Evolutionary conservation across 2,329 filamentous ascomycete genomes (phyloP).

Genomic region (Aphanocladium album): DNA sequence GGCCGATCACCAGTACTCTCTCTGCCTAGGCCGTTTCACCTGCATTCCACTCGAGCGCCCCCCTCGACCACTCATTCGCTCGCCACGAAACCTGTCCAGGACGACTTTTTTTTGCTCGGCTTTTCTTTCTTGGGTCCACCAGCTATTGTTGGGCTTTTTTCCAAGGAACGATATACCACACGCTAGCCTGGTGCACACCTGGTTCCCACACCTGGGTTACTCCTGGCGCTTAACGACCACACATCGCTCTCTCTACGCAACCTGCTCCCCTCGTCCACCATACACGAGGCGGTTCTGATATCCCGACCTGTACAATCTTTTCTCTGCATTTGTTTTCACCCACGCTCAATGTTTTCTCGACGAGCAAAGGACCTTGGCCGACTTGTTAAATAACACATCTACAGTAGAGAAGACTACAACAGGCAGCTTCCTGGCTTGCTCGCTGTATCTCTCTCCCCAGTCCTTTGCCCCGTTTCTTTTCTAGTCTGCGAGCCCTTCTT

Average conservation of each 20-base stretch:
- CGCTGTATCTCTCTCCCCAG: not conserved
- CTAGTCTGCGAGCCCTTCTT: not conserved
- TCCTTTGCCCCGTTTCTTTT: conserved; percentile 9
- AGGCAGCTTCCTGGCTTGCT: not conserved
- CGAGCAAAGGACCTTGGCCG: not conserved
- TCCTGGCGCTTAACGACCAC: conserved; percentile 7
- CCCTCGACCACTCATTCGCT: conserved; percentile 10
- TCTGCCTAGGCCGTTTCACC: conserved; percentile 7
- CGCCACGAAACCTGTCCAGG: not conserved
- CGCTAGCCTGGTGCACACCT: not conserved
- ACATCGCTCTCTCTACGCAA: not conserved
- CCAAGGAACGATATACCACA: not conserved
- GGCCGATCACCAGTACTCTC: conserved; percentile 1
- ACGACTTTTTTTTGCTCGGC: not conserved
- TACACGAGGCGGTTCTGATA: not conserved
- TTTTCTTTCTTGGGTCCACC: not conserved
- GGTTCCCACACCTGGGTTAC: not conserved
- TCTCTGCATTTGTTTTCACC: not conserved
- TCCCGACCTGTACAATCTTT: conserved; percentile 5
- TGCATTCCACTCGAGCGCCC: conserved; percentile 8
- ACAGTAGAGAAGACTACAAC: not conserved
- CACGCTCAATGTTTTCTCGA: conserved; percentile 9
- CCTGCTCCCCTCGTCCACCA: conserved; percentile 15
- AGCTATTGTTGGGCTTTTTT: not conserved
- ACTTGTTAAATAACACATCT: not conserved